Percentiles rank a stretch among this genome's conserved stretches.
phyloP scores from a whole-genome alignment of 2,329 filamentous ascomycete genomes.

The Alternaria ethzedia region DNA sequence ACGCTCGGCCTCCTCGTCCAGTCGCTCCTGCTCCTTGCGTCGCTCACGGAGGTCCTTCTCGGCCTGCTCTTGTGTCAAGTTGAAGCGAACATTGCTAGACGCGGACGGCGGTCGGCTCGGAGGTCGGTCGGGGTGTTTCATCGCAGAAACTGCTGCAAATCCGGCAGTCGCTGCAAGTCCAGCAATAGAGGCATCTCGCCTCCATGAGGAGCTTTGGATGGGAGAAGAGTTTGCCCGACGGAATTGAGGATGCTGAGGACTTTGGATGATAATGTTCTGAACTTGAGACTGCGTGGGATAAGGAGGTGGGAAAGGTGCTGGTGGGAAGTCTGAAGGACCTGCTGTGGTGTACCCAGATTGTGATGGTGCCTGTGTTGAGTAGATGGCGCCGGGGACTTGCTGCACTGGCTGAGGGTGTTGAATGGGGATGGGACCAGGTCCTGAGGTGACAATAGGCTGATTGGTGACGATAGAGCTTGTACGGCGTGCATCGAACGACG shows the following conservation, averaged over 20 bases:
- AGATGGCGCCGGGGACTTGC: conserved; percentile 73
- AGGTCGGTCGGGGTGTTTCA: conserved; percentile 17
- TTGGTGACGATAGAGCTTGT: conserved; percentile 57
- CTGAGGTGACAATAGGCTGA: conserved; percentile 42
- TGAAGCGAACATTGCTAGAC: conserved; percentile 61
- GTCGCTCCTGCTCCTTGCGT: conserved; percentile 40
- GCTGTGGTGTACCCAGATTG: conserved; percentile 50
- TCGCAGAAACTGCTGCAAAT: conserved; percentile 48
- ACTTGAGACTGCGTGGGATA: conserved; percentile 27
- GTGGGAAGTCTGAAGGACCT: conserved; percentile 51
- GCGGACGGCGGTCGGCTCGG: conserved; percentile 34
- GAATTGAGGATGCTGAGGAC: conserved; percentile 30
- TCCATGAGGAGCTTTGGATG: conserved; percentile 47
- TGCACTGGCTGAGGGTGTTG: conserved; percentile 83
- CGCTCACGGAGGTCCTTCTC: conserved; percentile 54
- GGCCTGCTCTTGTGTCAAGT: conserved; percentile 63
- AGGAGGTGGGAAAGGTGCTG: conserved; percentile 24
- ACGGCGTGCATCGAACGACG: conserved; percentile 63
- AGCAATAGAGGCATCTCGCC: conserved; percentile 53
- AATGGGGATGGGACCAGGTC: conserved; percentile 66
- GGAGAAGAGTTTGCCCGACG: conserved; percentile 58
- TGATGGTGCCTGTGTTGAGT: conserved; percentile 56
- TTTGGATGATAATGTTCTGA: conserved; percentile 30
- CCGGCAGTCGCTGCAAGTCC: conserved; percentile 53
- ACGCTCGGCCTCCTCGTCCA: conserved; percentile 32